Conservation (phyloP, 176 grass and related monocot genomes). For the Bothriochloa decipiens region DNA sequence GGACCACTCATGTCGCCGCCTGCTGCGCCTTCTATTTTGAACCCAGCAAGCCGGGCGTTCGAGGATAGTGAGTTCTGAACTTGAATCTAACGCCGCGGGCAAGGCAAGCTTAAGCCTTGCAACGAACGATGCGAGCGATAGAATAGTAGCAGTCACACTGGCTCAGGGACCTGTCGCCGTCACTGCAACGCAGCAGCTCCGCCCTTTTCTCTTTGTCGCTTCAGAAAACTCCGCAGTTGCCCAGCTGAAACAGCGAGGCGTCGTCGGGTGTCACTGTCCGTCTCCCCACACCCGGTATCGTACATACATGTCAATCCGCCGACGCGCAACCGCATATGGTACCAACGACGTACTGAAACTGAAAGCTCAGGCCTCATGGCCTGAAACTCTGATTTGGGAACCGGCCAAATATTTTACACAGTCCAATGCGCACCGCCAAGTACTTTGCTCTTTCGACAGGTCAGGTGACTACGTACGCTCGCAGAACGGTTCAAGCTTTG, state of each 20-base stretch:
- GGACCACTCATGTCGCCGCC: background rate
- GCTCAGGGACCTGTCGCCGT: background rate
- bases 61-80: background rate
- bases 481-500: background rate
- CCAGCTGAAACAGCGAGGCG: background rate
- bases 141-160: background rate
- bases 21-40: background rate
- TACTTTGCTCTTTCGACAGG: background rate
- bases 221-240: background rate
- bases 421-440: background rate
- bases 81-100: constrained; percentile 31
- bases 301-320: background rate
- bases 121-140: constrained; percentile 7
- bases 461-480: background rate
- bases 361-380: background rate
- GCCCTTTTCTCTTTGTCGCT: background rate
- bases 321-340: background rate
- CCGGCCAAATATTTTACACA: constrained; percentile 30
- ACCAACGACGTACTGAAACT: background rate
- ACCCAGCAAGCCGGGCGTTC: background rate
- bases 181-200: background rate
- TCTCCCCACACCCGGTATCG: background rate
- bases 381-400: background rate
- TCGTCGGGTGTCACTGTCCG: background rate
- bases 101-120: background rate